Evolutionary conservation across 805 yeast species (phyloP), one percentile per base, ranked within the genome.

Genomic region (Isabelozyma gotoi): DNA sequence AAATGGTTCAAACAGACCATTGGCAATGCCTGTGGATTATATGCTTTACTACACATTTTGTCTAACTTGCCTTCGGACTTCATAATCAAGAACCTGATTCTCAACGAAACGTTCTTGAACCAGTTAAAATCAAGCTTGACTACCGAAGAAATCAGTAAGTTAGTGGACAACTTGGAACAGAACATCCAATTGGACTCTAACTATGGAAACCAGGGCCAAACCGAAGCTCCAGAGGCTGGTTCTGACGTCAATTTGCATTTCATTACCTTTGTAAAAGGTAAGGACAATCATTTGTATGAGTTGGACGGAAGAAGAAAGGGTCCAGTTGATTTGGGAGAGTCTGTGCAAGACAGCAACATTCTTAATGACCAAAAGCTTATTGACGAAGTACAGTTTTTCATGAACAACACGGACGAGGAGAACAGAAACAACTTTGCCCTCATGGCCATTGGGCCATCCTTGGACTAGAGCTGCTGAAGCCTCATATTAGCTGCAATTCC

Each of bases 1-100:
- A 50, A 75, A n/a, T 94, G 98, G 97, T 80, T 83, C 53, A 81
- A 80, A 51, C 99, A 92, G 57, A 82, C 90, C 0, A 80, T 94
- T 14, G 80, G 78, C 48, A 92, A 92, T 60, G 95, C 96, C 0
- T 92, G 99, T 68, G 99, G 99, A 4, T 76, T 95, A 24, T 88
- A 86, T 63, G 98, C 96, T 0, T 62, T 94, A 37, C 67, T 92
- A 17, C 97, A 92, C 55, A 49, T 68, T 1, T 55, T 78, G 31
- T 51, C 71, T 24, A 79, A 79, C 50, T 52, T 79, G 38, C 77
- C 82, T 1, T 45, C 55, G 3, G 78, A 75, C 18, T 60, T 77
- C 24, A 62, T 77, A 7, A 63, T 77, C 14, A 53, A 65, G 7
- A 68, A 73, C 40, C 68, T 63, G 67, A 39, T 62, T 3, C 41